Conservation (phyloP, 78 protist genomes). For the Dictyostelium purpureum region DNA sequence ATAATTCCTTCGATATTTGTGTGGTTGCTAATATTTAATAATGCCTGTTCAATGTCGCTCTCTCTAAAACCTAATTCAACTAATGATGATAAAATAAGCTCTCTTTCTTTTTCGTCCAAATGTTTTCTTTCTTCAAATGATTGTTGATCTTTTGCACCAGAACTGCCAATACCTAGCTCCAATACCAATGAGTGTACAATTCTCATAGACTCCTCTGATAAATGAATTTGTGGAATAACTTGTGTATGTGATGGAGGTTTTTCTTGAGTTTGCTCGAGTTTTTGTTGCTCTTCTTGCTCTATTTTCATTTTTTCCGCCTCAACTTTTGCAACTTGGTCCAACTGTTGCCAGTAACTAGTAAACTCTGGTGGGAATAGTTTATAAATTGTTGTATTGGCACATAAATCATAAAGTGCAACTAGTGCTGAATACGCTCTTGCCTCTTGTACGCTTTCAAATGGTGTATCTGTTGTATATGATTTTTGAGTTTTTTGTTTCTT, state of each 20-base stretch:
- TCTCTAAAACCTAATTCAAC: conserved; percentile 14
- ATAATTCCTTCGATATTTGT: conserved; percentile 1
- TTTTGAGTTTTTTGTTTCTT: conserved; percentile 33
- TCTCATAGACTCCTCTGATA: conserved; percentile 67
- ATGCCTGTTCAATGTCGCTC: conserved; percentile 1
- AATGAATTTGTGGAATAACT: conserved; percentile 26
- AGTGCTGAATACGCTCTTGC: conserved; percentile 47
- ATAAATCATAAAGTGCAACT: conserved; percentile 39
- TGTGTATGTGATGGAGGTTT: conserved; percentile 36
- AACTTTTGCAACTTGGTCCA: conserved; percentile 8
- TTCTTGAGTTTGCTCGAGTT: neutral
- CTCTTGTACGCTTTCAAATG: neutral
- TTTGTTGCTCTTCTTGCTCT: conserved; percentile 7
- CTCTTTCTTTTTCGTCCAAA: conserved; percentile 32
- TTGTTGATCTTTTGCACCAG: neutral
- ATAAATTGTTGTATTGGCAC: conserved; percentile 48
- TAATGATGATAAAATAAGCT: neutral
- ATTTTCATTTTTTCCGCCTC: neutral
- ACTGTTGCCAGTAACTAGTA: conserved; percentile 24
- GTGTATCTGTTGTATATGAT: neutral
- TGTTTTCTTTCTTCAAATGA: neutral
- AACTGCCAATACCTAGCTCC: neutral
- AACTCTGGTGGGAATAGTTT: conserved; percentile 67
- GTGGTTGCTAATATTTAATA: neutral
- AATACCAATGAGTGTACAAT: conserved; percentile 33